Percentiles rank a stretch among this genome's conserved stretches.
Conservation (phyloP, 1,284 basidiomycete species). For the Tilletia caries region DNA sequence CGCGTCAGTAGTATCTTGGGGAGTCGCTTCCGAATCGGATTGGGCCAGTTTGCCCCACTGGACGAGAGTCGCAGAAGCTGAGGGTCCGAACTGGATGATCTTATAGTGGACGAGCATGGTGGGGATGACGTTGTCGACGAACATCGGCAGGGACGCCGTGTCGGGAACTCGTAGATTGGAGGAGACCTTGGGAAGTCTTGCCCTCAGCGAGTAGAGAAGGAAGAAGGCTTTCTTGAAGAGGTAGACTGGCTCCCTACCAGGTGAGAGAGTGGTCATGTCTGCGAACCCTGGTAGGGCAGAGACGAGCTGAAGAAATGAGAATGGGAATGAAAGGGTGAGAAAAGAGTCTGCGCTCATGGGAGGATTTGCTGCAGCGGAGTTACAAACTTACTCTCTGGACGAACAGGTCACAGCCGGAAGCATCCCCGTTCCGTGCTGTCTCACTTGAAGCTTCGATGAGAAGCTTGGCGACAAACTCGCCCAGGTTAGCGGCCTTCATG, state of each 20-base stretch:
- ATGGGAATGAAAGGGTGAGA: not conserved
- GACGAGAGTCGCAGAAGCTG: slow-evolving; percentile 13
- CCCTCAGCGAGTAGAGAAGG: slow-evolving; percentile 67
- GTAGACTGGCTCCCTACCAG: slow-evolving; percentile 59
- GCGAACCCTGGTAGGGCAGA: slow-evolving; percentile 39
- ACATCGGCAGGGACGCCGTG: slow-evolving; percentile 61
- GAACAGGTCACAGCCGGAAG: slow-evolving; percentile 15
- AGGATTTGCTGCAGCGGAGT: not conserved
- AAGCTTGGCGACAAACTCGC: slow-evolving; percentile 62
- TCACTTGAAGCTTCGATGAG: not conserved
- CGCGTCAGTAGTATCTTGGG: not conserved
- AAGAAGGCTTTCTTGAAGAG: slow-evolving; percentile 85
- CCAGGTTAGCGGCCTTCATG: slow-evolving; percentile 68
- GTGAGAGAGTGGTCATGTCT: slow-evolving; percentile 24
- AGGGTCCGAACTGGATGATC: slow-evolving; percentile 65
- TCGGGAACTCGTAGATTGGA: slow-evolving; percentile 55
- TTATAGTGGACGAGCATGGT: slow-evolving; percentile 74
- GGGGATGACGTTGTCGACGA: slow-evolving; percentile 81
- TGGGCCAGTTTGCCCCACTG: slow-evolving; percentile 10
- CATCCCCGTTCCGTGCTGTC: not conserved
- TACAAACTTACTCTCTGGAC: slow-evolving; percentile 14
- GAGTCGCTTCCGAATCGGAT: not conserved
- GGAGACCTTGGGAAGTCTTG: slow-evolving; percentile 55
- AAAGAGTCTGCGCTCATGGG: too few relatives aligned
- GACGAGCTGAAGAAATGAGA: not conserved